These are phyloP conservation scores for Cercospora sojina DNA, from an alignment of 2,329 filamentous ascomycete genomes.

Conservation along the genomic window DNA sequence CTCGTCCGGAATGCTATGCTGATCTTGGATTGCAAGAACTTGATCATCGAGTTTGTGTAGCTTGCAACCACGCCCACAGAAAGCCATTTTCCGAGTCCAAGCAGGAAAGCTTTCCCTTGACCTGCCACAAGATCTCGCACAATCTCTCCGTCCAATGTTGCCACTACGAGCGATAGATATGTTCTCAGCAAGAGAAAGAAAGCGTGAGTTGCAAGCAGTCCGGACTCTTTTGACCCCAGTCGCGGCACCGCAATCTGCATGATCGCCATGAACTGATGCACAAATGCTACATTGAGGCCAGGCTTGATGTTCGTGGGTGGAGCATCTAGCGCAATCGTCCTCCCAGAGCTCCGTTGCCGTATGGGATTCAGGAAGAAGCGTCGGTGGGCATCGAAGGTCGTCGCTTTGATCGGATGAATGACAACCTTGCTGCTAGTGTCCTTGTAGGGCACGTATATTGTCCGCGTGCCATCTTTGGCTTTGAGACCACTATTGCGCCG, in stretches of 20 bases:
- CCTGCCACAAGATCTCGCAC: slow-evolving; percentile 95
- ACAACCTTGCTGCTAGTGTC: slow-evolving; percentile 84
- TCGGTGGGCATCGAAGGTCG: slow-evolving; percentile 95
- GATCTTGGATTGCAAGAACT: slow-evolving; percentile 95
- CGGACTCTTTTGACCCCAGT: slow-evolving; percentile 94
- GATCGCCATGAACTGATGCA: slow-evolving; percentile 94
- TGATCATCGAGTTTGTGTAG: slow-evolving; percentile 99
- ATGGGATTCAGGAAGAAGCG: slow-evolving; percentile 90
- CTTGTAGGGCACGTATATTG: slow-evolving; percentile 92
- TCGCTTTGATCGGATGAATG: slow-evolving; percentile 83
- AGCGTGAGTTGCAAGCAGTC: slow-evolving; percentile 81
- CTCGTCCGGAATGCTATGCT: slow-evolving; percentile 96
- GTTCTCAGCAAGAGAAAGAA: slow-evolving; percentile 88
- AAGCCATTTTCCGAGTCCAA: slow-evolving; percentile 92
- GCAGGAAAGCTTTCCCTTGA: slow-evolving; percentile 81
- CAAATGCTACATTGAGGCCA: slow-evolving; percentile 88
- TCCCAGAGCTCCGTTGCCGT: slow-evolving; percentile 64
- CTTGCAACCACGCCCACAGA: slow-evolving; percentile 90
- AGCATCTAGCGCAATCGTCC: slow-evolving; percentile 53
- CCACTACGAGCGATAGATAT: slow-evolving; percentile 90
- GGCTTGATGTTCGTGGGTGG: slow-evolving; percentile 90
- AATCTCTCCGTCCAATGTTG: slow-evolving; percentile 90
- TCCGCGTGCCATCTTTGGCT: slow-evolving; percentile 91
- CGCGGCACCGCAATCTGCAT: slow-evolving; percentile 97
- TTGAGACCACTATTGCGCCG: slow-evolving; percentile 88